phyloP scores from a whole-genome alignment of 805 yeast species.

The Candida schatavii region DNA sequence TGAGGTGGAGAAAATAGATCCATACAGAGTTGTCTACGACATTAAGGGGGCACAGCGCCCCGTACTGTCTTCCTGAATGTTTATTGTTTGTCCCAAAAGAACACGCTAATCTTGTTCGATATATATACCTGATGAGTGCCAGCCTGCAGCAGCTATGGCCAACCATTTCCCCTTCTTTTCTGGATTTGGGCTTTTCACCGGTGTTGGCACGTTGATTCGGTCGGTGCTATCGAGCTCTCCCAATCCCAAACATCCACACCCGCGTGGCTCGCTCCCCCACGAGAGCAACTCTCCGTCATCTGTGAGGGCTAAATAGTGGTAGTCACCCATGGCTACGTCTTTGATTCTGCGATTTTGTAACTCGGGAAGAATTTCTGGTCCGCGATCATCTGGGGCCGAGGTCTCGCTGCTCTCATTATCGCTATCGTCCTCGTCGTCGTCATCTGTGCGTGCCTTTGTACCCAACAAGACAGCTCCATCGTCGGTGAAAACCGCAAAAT shows the following conservation, averaged over 20 bases:
- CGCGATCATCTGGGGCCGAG: constrained; percentile 1
- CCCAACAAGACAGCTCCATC: constrained; percentile 48
- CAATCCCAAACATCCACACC: constrained; percentile 71
- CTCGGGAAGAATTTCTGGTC: constrained; percentile 36
- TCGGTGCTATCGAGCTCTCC: constrained; percentile 28
- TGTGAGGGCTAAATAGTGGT: constrained; percentile 64
- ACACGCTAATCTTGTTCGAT: no score
- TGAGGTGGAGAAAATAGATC: no score
- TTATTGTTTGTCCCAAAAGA: no score
- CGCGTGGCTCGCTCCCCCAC: constrained; percentile 66
- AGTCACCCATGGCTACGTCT: constrained; percentile 67
- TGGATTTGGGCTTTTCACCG: constrained; percentile 38
- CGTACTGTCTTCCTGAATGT: no score
- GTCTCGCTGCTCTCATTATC: constrained; percentile 5
- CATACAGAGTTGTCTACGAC: no score
- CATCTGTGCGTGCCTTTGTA: constrained; percentile 13
- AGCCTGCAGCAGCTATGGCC: constrained; percentile 71
- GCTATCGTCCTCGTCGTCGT: constrained; percentile 9
- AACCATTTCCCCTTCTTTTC: constrained; percentile 42
- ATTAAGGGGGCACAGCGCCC: no score
- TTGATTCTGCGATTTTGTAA: constrained; percentile 49
- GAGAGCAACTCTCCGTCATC: constrained; percentile 53
- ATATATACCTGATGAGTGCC: constrained; percentile 70
- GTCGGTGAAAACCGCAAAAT: constrained; percentile 55
- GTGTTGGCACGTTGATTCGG: constrained; percentile 16